Evolutionary conservation across 106 monocot species (phyloP), one percentile per base, ranked within the genome.

Genomic region (Dendrobium officinale): DNA sequence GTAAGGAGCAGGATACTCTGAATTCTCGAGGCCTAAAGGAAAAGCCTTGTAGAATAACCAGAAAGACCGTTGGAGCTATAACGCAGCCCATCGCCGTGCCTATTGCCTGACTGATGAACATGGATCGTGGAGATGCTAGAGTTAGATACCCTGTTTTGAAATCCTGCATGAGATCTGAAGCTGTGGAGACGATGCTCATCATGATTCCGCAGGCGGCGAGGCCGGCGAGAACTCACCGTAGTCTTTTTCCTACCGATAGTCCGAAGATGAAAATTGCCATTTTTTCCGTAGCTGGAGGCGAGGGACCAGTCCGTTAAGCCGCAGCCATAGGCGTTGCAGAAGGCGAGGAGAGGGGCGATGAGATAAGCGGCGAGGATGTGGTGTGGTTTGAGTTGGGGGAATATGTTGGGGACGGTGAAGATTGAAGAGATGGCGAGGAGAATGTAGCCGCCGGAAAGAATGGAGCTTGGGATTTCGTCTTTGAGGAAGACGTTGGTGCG

Each of bases 41-140:
- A 86, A 91, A 22, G 91, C 86, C 77, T 88, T 88, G 85, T 82
- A 88, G 79, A 91, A 86, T 31, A 91, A 58, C 91, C 91, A 91
- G 84, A n/a, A 91, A 91, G 56, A 88, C 83, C 7, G 81, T 78
- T 0, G 91, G 91, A 17, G 84, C 79, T 42, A 91, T 73, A 1
- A 91, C 78, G 41, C 91, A 91, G 0, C 87, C 89, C 85, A 89
- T 87, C 24, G 85, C 81, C 6, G 90, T 88, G 66, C 90, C 90
- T 9, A 87, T 81, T n/a, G 85, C 80, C 61, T 91, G 91, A 82
- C 91, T 88, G 40, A 91, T 40, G 40, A 91, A 91, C 91, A 91
- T 91, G 67, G 91, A 88, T 17, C 77, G 79, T 8, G 91, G 91
- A 20, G 91, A 91, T 19, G 91, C 83, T 8, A 90, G 80, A 3